A percentile compares a stretch with the other conserved stretches of the same genome.
Evolutionary conservation across 768 basidiomycete genomes (phyloP).

Genomic region (Naganishia randhawae): DNA sequence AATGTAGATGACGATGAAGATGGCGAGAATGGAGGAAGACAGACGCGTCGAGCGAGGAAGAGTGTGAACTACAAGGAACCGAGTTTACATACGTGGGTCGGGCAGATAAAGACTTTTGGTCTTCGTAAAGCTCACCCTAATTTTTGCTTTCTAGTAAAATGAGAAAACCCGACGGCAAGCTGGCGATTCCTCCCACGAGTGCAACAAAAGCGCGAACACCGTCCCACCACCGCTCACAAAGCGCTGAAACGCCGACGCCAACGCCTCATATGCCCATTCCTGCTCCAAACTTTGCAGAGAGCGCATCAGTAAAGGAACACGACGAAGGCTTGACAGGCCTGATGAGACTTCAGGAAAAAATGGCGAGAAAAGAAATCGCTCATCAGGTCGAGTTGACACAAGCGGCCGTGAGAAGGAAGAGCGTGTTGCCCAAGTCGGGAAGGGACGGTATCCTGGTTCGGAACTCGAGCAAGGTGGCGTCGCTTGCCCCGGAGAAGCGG

Average conservation of each 20-base stretch:
- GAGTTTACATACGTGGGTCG: slow-evolving; percentile 42
- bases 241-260: slow-evolving; percentile 2
- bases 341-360: slow-evolving; percentile 18
- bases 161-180: slow-evolving; percentile 41
- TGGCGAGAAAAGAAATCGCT: slow-evolving; percentile 8
- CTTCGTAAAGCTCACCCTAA: background rate
- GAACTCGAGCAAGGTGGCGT: background rate
- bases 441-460: background rate
- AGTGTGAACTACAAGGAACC: slow-evolving; percentile 50
- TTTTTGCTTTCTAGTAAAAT: slow-evolving; percentile 39
- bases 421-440: slow-evolving; percentile 34
- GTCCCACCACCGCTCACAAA: slow-evolving; percentile 14
- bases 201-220: slow-evolving; percentile 15
- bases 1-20: slow-evolving; percentile 20
- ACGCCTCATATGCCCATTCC: background rate
- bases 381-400: slow-evolving; percentile 32
- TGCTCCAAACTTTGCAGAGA: background rate
- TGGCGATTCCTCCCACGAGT: background rate
- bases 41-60: slow-evolving; percentile 36
- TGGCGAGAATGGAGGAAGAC: slow-evolving; percentile 28
- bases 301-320: background rate
- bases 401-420: slow-evolving; percentile 34
- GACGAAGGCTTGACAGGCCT: slow-evolving; percentile 5
- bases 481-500: background rate
- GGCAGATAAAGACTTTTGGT: background rate